Percentiles rank a stretch among this genome's conserved stretches.
Evolutionary conservation across 2,329 filamentous ascomycete species (phyloP).

Genomic region (Fusarium miscanthi): DNA sequence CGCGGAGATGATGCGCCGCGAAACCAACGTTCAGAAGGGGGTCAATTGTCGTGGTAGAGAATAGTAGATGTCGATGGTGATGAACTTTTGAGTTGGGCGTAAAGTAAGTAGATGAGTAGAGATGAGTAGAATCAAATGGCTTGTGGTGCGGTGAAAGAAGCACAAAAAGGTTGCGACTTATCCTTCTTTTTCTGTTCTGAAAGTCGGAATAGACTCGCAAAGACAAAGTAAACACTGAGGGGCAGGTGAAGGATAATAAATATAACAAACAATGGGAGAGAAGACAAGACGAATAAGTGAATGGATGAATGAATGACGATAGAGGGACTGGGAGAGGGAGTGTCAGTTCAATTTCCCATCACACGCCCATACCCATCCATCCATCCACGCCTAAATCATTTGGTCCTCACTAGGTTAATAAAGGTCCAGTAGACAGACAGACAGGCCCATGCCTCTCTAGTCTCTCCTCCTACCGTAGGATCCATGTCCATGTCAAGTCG

Average conservation of each 20-base stretch:
- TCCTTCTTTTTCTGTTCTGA: not conserved
- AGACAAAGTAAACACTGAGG: conserved; percentile 15
- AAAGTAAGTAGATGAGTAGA: not conserved
- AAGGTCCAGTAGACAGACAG: not conserved
- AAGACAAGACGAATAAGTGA: conserved; percentile 1
- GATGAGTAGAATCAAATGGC: not conserved
- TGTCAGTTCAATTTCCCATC: conserved; percentile 14
- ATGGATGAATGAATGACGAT: conserved; percentile 33
- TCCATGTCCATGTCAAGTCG: conserved; percentile 10
- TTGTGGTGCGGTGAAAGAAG: not conserved
- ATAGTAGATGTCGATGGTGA: not conserved
- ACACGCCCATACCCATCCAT: conserved; percentile 17
- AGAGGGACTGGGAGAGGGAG: conserved; percentile 35
- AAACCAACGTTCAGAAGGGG: not conserved
- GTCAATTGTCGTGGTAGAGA: not conserved
- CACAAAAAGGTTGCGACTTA: not conserved
- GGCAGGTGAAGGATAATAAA: conserved; percentile 39
- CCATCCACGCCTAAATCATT: not conserved
- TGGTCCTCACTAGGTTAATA: not conserved
- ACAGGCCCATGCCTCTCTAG: not conserved
- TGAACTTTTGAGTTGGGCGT: not conserved
- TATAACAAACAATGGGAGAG: conserved; percentile 35
- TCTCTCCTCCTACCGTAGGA: not conserved
- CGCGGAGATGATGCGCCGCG: not conserved
- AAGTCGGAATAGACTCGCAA: not conserved